Conservation (phyloP, 768 basidiomycete species). For the Podaxis mareebaensis region DNA sequence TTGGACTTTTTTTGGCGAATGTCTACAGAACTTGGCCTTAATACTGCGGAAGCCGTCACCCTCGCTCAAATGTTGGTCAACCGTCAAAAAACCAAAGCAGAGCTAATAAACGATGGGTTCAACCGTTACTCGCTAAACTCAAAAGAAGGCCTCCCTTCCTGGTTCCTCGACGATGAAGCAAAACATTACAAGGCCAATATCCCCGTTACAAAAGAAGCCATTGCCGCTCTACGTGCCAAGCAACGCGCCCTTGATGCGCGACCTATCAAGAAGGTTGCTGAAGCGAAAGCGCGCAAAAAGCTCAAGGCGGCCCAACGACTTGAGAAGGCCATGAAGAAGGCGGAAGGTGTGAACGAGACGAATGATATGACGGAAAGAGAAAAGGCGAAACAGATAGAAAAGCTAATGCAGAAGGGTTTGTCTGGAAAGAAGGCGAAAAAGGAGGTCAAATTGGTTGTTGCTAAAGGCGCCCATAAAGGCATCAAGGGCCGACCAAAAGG, state of each 20-base stretch:
- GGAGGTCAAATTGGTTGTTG: constrained; percentile 86
- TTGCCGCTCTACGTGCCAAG: constrained; percentile 80
- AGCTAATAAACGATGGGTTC: constrained; percentile 94
- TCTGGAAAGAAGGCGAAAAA: constrained; percentile 67
- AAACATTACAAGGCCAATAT: constrained; percentile 93
- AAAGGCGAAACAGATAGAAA: constrained; percentile 92
- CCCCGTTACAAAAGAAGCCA: constrained; percentile 96
- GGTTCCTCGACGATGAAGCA: constrained; percentile 97
- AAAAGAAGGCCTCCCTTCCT: constrained; percentile 88
- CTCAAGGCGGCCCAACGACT: constrained; percentile 80
- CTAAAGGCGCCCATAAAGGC: constrained; percentile 87
- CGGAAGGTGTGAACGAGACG: constrained; percentile 87
- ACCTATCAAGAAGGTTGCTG: constrained; percentile 98
- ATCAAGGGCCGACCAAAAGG: constrained; percentile 93
- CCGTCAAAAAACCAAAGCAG: constrained; percentile 82
- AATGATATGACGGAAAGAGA: constrained; percentile 92
- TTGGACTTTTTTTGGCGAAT: constrained; percentile 3
- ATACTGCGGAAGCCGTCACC: constrained; percentile 87
- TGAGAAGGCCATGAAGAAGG: constrained; percentile 94
- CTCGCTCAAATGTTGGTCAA: constrained; percentile 92
- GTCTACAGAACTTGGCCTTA: constrained; percentile 55
- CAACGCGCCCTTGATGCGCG: constrained; percentile 94
- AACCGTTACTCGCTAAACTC: constrained; percentile 89
- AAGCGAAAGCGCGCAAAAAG: constrained; percentile 98
- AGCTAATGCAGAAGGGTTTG: constrained; percentile 81